Evolutionary conservation across 176 grass and related monocot species (phyloP).

Genomic region (Elymus sibiricus): DNA sequence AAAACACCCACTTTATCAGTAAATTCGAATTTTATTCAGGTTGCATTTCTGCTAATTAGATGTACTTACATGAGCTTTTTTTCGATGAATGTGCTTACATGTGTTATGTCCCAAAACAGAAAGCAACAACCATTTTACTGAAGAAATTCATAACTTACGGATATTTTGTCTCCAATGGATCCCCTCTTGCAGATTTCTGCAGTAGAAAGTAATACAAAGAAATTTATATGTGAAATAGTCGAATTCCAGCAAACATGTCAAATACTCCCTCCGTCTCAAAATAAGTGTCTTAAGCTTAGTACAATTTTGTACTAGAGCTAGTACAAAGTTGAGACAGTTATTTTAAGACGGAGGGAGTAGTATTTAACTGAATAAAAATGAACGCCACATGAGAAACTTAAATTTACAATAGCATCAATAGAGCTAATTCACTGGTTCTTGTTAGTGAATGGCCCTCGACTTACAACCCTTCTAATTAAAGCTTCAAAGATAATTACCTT

Average conservation of each 20-base stretch:
- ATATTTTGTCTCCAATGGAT: constrained; percentile 90
- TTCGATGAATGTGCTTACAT: neutral
- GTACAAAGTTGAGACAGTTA: too few species aligned
- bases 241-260: neutral
- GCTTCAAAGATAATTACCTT: constrained; percentile 52
- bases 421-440: constrained; percentile 7
- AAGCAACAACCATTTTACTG: neutral
- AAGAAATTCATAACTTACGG: constrained; percentile 65
- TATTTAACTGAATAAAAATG: constrained; percentile 15
- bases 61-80: neutral
- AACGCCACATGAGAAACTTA: neutral
- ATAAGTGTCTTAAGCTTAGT: too few species aligned
- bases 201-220: constrained; percentile 1
- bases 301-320: too few species aligned
- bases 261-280: too few species aligned
- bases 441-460: neutral
- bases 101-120: neutral
- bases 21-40: neutral
- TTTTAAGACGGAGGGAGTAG: too few species aligned
- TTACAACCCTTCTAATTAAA: neutral
- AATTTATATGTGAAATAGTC: neutral
- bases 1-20: neutral
- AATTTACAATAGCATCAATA: neutral
- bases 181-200: constrained; percentile 80
- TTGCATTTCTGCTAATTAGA: neutral